Evolutionary conservation across 768 basidiomycete genomes (phyloP).

Genomic region (Hygrophorus russula): DNA sequence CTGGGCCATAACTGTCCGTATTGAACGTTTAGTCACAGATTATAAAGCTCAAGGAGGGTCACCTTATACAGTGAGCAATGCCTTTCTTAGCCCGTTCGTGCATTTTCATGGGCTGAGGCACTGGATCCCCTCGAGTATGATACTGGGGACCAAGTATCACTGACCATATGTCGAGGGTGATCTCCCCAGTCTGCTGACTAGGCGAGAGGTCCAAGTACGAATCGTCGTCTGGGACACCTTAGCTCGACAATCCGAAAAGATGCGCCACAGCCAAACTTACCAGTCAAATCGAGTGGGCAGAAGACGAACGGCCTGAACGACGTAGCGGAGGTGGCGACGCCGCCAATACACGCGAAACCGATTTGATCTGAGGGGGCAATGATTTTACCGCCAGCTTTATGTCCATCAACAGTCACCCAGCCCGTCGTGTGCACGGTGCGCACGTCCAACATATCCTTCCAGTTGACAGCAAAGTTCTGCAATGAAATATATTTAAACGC

Average conservation of each 20-base stretch:
- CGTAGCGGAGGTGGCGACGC: too few relatives aligned
- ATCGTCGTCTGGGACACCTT: slow-evolving; percentile 7
- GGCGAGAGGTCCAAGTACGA: slow-evolving; percentile 1
- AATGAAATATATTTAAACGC: neutral
- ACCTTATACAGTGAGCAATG: slow-evolving; percentile 17
- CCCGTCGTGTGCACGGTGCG: neutral
- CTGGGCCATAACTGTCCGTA: neutral
- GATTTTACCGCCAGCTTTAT: too few relatives aligned
- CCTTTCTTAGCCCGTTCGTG: slow-evolving; percentile 19
- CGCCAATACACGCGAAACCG: too few relatives aligned
- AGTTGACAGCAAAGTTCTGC: slow-evolving; percentile 1
- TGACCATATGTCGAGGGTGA: slow-evolving; percentile 7
- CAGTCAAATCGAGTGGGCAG: neutral
- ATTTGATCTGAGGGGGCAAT: too few relatives aligned
- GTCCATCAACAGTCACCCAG: neutral
- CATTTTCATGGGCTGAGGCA: slow-evolving; percentile 7
- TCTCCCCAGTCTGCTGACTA: slow-evolving; percentile 1
- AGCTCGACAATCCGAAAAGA: neutral
- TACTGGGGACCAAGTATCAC: slow-evolving; percentile 3
- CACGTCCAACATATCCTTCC: too few relatives aligned
- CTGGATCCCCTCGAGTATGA: neutral
- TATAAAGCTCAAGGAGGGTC: neutral
- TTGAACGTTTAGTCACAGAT: neutral
- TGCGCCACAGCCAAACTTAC: slow-evolving; percentile 5
- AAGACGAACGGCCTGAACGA: too few relatives aligned